phyloP scores from a whole-genome alignment of 2,329 filamentous ascomycete species.

The Massarina eburnea region DNA sequence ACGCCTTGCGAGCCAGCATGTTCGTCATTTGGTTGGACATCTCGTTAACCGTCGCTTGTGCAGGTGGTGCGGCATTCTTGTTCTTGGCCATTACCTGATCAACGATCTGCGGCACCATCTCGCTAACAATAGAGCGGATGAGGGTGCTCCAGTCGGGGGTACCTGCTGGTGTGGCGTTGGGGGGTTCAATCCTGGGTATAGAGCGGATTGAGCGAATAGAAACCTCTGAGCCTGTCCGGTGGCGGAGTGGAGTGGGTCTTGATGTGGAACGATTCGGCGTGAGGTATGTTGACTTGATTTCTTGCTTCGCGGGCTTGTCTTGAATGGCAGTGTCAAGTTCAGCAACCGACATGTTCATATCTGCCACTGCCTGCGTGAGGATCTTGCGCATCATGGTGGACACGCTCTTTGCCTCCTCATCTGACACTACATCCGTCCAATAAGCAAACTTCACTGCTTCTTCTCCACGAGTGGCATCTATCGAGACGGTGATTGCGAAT shows the following conservation, averaged over 20 bases:
- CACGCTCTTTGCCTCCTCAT: slow-evolving; percentile 29
- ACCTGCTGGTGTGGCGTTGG: slow-evolving; percentile 4
- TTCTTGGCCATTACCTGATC: slow-evolving; percentile 34
- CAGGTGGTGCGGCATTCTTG: slow-evolving; percentile 18
- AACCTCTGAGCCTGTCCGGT: slow-evolving; percentile 19
- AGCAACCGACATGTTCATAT: slow-evolving; percentile 27
- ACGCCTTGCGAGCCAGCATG: slow-evolving; percentile 29
- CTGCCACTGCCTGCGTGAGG: slow-evolving; percentile 20
- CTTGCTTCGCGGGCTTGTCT: slow-evolving; percentile 8
- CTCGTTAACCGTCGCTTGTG: slow-evolving; percentile 23
- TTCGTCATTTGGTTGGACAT: slow-evolving; percentile 35
- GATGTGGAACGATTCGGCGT: slow-evolving; percentile 2
- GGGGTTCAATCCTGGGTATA: not conserved
- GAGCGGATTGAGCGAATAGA: slow-evolving; percentile 8
- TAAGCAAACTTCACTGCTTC: slow-evolving; percentile 34
- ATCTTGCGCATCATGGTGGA: slow-evolving; percentile 29
- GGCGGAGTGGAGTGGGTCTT: slow-evolving; percentile 14
- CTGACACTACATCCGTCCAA: slow-evolving; percentile 35
- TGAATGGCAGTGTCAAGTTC: slow-evolving; percentile 24
- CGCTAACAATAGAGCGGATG: slow-evolving; percentile 35
- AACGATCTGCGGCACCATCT: slow-evolving; percentile 38
- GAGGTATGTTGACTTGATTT: slow-evolving; percentile 2
- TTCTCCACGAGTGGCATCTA: slow-evolving; percentile 33
- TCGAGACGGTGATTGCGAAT: slow-evolving; percentile 37
- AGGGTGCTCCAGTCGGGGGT: slow-evolving; percentile 30